Evolutionary conservation across 441 rosid species (phyloP), one percentile per base, ranked within the genome.

Genomic region (Raphanus hybrid): DNA sequence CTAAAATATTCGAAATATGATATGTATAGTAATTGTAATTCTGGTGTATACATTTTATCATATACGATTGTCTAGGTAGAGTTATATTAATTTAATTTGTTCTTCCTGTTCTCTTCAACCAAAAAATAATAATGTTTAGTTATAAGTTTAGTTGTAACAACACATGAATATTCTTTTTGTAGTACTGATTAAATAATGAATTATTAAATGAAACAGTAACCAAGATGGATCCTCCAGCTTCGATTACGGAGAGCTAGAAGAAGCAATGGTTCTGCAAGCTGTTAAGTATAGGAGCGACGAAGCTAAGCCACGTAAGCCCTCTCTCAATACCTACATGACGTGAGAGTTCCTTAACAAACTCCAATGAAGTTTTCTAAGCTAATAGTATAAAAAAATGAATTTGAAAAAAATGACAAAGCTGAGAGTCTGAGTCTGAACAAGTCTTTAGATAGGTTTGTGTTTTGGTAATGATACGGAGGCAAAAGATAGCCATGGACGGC

Each of bases 211-310:
- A 60, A 60, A 65, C 88, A 93, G 98, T 12, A 87, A 88, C 78
- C 98, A 92, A 80, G 91, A 83, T 82, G 94, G 91, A 77, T 79
- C 98, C 69, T 78, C 93, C 61, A 67, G 74, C 43, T 96, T 96
- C 78, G 97, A 90, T 48, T 67, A 48, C 15, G 71, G 71, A n/a
- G 59, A 14, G 59, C 71, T 45, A 27, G 71, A 67, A 67, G 59
- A 67, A 67, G 41, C 71, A 77, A 92, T 96, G 67, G 93, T 90
- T 71, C 84, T 96, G 85, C 92, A 89, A 84, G 99, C 97, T 78
- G 87, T 87, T 63, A 85, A 87, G 87, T 82, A 87, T 71, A 85
- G 94, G 72, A 88, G 86, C 84, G 97, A 93, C 78, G 99, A 92
- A 84, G n/a, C 92, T 20, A 91, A 88, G 88, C 83, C 92, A 85